A percentile compares a stretch with the other conserved stretches of the same genome.
Evolutionary conservation across 805 yeast species (phyloP).

Genomic region (Kluyveromyces nonfermentans): DNA sequence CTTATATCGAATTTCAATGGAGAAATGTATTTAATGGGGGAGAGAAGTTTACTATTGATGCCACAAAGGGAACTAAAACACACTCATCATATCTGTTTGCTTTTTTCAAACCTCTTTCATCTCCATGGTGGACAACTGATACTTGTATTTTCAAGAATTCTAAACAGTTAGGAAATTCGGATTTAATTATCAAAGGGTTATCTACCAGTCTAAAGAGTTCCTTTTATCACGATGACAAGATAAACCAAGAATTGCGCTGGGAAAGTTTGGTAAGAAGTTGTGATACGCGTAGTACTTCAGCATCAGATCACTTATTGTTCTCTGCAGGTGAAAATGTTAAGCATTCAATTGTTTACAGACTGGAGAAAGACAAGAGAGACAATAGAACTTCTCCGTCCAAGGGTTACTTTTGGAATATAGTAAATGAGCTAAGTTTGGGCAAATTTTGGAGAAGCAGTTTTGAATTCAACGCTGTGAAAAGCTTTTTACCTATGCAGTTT

Average conservation of each 20-base stretch:
- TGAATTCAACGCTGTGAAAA: constrained; percentile 22
- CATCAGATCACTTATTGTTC: constrained; percentile 47
- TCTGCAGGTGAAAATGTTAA: constrained; percentile 59
- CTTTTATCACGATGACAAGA: constrained; percentile 9
- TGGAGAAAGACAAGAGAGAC: constrained; percentile 34
- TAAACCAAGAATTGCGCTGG: constrained; percentile 41
- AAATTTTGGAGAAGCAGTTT: constrained; percentile 23
- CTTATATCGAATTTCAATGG: constrained; percentile 68
- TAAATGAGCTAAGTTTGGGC: constrained; percentile 36
- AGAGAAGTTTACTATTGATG: constrained; percentile 46
- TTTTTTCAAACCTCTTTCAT: constrained; percentile 40
- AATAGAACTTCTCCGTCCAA: constrained; percentile 33
- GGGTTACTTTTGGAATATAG: constrained; percentile 36
- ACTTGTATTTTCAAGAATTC: constrained; percentile 40
- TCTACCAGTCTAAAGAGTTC: constrained; percentile 17
- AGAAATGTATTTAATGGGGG: constrained; percentile 62
- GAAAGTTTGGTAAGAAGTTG: constrained; percentile 39
- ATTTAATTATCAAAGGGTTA: constrained; percentile 40
- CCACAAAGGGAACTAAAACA: constrained; percentile 53
- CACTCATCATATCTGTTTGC: constrained; percentile 44
- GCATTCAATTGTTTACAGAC: constrained; percentile 37
- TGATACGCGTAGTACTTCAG: constrained; percentile 33
- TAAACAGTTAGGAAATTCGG: constrained; percentile 46
- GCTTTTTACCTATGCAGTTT: constrained; percentile 21
- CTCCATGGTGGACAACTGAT: constrained; percentile 45